Evolutionary conservation across 2,329 filamentous ascomycete genomes (phyloP).

Genomic region (Aspergillus persii): DNA sequence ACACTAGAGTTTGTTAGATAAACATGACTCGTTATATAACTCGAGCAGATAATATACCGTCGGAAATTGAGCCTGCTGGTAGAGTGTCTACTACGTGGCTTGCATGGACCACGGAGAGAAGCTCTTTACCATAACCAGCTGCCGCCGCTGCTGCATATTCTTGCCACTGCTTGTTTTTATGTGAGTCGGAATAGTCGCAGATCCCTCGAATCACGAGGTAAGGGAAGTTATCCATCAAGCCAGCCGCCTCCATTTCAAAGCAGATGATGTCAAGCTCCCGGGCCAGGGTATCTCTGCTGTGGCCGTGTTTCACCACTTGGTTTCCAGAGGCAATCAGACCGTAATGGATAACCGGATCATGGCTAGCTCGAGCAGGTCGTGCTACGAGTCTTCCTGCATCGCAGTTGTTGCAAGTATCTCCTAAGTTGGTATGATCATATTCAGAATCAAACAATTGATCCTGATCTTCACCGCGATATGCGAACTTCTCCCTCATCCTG

Average conservation of each 20-base stretch:
- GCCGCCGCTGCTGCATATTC: background rate
- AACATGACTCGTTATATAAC: too few relatives aligned
- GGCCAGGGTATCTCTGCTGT: background rate
- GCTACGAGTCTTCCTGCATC: background rate
- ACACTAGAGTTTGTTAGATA: too few relatives aligned
- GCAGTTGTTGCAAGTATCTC: background rate
- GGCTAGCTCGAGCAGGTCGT: background rate
- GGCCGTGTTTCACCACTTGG: background rate
- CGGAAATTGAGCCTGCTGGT: background rate
- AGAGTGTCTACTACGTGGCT: background rate
- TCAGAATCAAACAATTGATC: constrained; percentile 2
- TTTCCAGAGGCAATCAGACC: background rate
- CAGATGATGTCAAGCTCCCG: background rate
- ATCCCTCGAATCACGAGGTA: background rate
- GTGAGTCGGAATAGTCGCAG: background rate
- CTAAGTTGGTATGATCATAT: background rate
- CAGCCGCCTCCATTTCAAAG: constrained; percentile 1
- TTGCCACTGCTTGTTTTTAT: background rate
- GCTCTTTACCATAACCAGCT: background rate
- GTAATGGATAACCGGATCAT: background rate
- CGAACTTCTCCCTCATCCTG: background rate
- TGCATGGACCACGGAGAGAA: background rate
- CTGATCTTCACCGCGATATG: background rate
- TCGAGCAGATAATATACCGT: too few relatives aligned
- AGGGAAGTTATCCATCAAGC: background rate